Conservation (phyloP, 1,139 yeast species). For the Kodamaea sp. region DNA sequence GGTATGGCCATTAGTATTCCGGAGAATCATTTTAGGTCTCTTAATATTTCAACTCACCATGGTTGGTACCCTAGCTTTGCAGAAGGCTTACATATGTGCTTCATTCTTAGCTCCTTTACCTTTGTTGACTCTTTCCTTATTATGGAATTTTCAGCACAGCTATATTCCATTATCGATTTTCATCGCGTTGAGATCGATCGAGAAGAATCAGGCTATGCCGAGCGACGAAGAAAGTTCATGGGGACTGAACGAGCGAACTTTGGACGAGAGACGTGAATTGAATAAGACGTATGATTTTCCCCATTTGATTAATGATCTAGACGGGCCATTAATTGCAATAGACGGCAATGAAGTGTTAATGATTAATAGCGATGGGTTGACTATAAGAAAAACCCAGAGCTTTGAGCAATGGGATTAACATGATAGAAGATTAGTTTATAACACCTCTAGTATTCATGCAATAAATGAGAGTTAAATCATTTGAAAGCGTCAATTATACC, state of each 20-base stretch:
- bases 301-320: slow-evolving; percentile 62
- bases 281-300: slow-evolving; percentile 79
- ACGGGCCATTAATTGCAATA: slow-evolving; percentile 78
- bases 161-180: slow-evolving; percentile 79
- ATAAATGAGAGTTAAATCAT: not conserved
- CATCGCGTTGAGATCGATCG: slow-evolving; percentile 71
- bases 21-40: slow-evolving; percentile 71
- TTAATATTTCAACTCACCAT: slow-evolving; percentile 81
- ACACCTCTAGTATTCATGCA: not conserved
- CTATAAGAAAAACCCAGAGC: slow-evolving; percentile 46
- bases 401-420: slow-evolving; percentile 51
- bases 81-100: slow-evolving; percentile 76
- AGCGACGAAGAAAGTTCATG: slow-evolving; percentile 13
- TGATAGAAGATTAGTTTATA: not conserved
- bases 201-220: slow-evolving; percentile 8
- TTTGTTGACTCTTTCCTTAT: slow-evolving; percentile 59
- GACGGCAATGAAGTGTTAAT: slow-evolving; percentile 64
- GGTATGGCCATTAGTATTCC: slow-evolving; percentile 80
- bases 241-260: slow-evolving; percentile 32
- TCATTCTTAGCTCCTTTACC: slow-evolving; percentile 76
- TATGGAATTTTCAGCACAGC: slow-evolving; percentile 81
- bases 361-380: slow-evolving; percentile 58
- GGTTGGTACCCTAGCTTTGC: slow-evolving; percentile 84
- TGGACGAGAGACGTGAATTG: slow-evolving; percentile 68
- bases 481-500: not conserved